These are phyloP conservation scores for Yarrowia sp. DNA, from an alignment of 805 yeast genomes.

Conservation along the genomic window DNA sequence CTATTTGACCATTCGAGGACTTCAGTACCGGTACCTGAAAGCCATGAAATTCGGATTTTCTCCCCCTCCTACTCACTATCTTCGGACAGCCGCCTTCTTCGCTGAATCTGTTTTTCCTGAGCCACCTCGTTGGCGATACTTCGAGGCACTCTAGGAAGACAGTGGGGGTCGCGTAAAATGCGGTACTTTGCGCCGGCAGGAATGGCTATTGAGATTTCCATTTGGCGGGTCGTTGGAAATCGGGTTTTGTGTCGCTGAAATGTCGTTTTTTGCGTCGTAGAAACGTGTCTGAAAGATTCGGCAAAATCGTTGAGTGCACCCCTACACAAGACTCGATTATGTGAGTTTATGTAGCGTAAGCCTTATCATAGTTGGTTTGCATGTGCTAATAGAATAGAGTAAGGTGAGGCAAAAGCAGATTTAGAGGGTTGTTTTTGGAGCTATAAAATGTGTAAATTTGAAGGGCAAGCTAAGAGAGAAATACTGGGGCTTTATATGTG, in stretches of 20 bases:
- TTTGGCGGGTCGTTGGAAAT: no score
- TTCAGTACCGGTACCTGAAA: no score
- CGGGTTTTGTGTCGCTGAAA: no score
- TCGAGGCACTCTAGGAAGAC: conserved; percentile 43
- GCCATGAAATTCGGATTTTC: no score
- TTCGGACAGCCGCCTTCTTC: conserved; percentile 42
- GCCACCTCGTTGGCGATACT: conserved; percentile 41
- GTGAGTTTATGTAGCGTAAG: conserved; percentile 31
- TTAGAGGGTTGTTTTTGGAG: not conserved
- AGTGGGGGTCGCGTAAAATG: conserved; percentile 45
- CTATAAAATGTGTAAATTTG: no score
- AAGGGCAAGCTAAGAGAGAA: no score
- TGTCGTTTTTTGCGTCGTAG: not conserved
- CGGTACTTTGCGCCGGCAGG: conserved; percentile 46
- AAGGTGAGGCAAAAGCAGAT: not conserved
- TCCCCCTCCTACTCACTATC: conserved; percentile 37
- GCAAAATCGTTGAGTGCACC: not conserved
- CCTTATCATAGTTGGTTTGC: conserved; percentile 36
- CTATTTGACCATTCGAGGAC: no score
- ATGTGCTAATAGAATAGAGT: conserved; percentile 6
- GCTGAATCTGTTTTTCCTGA: conserved; percentile 42
- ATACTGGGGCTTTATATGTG: no score
- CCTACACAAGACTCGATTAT: not conserved
- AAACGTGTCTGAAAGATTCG: not conserved
- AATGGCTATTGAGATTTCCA: conserved; percentile 41